Evolutionary conservation across 2,329 filamentous ascomycete species (phyloP).

Genomic region (Botrytis squamosa): DNA sequence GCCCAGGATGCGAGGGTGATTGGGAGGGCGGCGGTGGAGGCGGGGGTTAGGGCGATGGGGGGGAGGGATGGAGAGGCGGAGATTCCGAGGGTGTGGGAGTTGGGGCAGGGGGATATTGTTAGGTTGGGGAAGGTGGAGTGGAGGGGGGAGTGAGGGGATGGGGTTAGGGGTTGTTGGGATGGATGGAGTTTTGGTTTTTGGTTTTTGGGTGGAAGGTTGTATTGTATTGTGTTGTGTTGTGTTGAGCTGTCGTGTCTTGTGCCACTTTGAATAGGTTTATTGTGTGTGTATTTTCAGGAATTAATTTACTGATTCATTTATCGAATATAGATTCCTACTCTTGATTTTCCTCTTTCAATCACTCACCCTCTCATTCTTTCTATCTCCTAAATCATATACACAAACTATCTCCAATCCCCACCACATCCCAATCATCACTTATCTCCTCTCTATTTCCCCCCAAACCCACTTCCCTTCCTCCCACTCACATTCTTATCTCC

Average conservation of each 20-base stretch:
- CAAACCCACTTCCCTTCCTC: slow-evolving; percentile 42
- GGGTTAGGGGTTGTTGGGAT: neutral
- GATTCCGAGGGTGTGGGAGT: slow-evolving; percentile 48
- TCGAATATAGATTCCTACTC: neutral
- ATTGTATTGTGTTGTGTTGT: neutral
- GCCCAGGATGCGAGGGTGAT: slow-evolving; percentile 64
- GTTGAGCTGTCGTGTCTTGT: neutral
- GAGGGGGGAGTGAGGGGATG: slow-evolving; percentile 18
- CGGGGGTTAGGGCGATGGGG: slow-evolving; percentile 46
- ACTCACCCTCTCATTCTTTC: neutral
- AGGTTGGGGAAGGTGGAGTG: slow-evolving; percentile 48
- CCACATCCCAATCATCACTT: slow-evolving; percentile 44
- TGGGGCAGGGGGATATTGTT: slow-evolving; percentile 51
- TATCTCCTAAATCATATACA: neutral
- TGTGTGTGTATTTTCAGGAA: neutral
- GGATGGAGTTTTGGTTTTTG: neutral
- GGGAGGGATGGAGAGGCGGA: slow-evolving; percentile 48
- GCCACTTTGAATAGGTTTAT: neutral
- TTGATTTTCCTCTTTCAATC: no score
- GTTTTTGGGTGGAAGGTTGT: neutral
- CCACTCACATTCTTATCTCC: slow-evolving; percentile 39
- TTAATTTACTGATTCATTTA: neutral
- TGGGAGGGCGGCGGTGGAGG: slow-evolving; percentile 52
- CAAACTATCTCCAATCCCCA: slow-evolving; percentile 6
- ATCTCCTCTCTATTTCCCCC: slow-evolving; percentile 43